Base-by-base conservation (phyloP, 2,329 filamentous ascomycete species). In the Drechslera avenae region DNA sequence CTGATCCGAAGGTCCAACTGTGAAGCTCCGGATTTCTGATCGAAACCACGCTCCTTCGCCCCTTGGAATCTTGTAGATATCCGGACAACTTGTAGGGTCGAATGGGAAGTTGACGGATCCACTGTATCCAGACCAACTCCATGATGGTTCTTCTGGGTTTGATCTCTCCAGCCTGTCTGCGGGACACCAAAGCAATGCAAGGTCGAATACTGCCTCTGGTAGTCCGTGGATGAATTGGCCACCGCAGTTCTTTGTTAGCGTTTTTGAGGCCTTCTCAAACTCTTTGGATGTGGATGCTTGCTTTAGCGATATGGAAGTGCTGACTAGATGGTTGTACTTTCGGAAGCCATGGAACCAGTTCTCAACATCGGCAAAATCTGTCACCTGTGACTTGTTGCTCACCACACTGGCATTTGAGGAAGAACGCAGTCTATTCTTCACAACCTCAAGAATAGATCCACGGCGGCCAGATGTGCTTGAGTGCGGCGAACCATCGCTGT, bases 181-280 rank as follows among this genome's bases (percentile, higher is more conserved):
- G 18, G 69, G 69, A 52, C 67, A 70, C 69, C 69, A 73, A 9
- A 73, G 57, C 2, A 73, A 52, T 9, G 68, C 57, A 32, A 66
- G 61, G 36, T 72, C 69, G 21, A 72, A 69, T 3, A 66, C 57
- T 9, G 64, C 54, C 53, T 73, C 69, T 2, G 69, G 69, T 26
- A 73, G 58, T 3, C 63, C 62, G 21, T 67, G 62, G 18, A 70
- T 42, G 35, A 73, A 67, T 6, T 59, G 51, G 2, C 68, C 67
- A 10, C 65, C 69, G 46, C 63, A 68, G 14, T 63, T 62, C 41
- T 69, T 64, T 30, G 59, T 64, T 8, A 73, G 52, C 3, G 51
- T 58, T 39, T 63, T 63, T 4, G 58, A 48, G 5, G 67, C 56
- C 23, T 59, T 66, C 13, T 55, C 31, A 26, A 73, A 63, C 1